Conservation (phyloP, 1,284 basidiomycete species). For the Uromyces viciae-fabae region DNA sequence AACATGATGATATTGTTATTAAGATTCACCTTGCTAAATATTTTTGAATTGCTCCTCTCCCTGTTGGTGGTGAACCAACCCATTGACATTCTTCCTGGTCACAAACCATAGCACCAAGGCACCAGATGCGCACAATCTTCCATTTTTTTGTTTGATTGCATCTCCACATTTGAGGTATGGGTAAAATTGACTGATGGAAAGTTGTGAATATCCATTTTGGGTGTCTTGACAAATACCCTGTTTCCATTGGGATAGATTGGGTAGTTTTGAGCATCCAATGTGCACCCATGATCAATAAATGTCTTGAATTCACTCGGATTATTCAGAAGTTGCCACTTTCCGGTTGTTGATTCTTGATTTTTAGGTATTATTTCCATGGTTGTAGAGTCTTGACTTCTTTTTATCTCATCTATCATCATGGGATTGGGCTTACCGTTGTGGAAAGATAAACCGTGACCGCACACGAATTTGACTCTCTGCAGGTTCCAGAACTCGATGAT, state of each 20-base stretch:
- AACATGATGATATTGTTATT: neutral
- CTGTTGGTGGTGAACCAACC: neutral
- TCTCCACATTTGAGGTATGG: neutral
- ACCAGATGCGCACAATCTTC: neutral
- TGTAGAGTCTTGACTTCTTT: too few species aligned
- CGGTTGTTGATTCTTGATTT: too few species aligned
- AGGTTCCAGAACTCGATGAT: too few species aligned
- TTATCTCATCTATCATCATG: too few species aligned
- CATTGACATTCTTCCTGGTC: neutral
- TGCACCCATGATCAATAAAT: conserved; percentile 1
- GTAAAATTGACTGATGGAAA: neutral
- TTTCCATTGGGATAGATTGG: conserved; percentile 1
- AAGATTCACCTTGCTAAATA: neutral
- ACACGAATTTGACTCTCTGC: too few species aligned
- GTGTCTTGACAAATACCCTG: neutral
- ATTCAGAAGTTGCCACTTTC: too few species aligned
- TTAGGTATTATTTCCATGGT: too few species aligned
- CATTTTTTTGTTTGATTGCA: neutral
- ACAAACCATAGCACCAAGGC: neutral
- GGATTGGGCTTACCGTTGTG: too few species aligned
- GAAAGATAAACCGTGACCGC: too few species aligned
- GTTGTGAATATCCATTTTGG: neutral
- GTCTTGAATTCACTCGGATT: too few species aligned
- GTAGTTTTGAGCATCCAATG: neutral
- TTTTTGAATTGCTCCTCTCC: neutral